phyloP scores from a whole-genome alignment of 805 yeast genomes.

The Myxozyma sirexii region DNA sequence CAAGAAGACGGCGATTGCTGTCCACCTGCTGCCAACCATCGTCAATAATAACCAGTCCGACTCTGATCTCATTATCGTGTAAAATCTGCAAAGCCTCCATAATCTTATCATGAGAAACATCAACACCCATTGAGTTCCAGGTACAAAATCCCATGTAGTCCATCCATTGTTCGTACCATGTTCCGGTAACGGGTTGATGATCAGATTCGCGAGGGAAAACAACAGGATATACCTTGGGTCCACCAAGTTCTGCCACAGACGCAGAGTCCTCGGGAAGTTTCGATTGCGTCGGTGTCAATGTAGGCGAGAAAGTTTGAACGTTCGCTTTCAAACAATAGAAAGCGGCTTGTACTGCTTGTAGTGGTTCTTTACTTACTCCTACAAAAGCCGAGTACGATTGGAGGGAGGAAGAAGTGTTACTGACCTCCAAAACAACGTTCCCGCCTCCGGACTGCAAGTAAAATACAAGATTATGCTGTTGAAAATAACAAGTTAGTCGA shows the following conservation, averaged over 20 bases:
- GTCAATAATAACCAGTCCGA: conserved; percentile 39
- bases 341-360: conserved; percentile 27
- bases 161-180: conserved; percentile 37
- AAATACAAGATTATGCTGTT: conserved; percentile 10
- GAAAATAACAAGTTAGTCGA: neutral
- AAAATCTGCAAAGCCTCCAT: conserved; percentile 36
- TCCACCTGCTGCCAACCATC: conserved; percentile 42
- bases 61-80: conserved; percentile 33
- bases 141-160: conserved; percentile 42
- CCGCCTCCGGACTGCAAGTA: conserved; percentile 26
- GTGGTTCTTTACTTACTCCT: conserved; percentile 30
- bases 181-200: conserved; percentile 20
- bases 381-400: conserved; percentile 30
- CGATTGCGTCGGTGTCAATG: neutral
- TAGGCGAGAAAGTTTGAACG: conserved; percentile 4
- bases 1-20: conserved; percentile 34
- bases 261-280: neutral
- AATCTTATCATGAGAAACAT: conserved; percentile 34
- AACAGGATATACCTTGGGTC: conserved; percentile 4
- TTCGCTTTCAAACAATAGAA: conserved; percentile 21
- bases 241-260: neutral
- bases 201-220: neutral
- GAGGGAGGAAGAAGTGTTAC: conserved; percentile 26
- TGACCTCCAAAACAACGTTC: conserved; percentile 14
- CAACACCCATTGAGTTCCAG: conserved; percentile 41